Evolutionary conservation across 2,329 filamentous ascomycete genomes (phyloP).

Genomic region (Colletotrichum filicis): DNA sequence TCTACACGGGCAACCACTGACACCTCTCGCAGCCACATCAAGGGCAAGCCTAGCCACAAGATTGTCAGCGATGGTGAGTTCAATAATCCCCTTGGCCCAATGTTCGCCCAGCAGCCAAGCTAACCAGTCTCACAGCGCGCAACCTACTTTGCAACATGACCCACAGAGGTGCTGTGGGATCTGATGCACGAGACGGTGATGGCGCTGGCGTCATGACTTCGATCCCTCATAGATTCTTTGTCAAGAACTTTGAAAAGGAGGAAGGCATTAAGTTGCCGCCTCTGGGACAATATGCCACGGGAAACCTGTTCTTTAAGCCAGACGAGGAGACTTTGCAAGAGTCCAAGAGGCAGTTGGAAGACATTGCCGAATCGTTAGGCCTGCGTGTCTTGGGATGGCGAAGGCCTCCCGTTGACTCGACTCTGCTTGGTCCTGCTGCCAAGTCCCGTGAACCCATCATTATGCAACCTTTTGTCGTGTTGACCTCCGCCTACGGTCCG

Average conservation of each 20-base stretch:
- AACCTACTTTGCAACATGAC: conserved; percentile 99
- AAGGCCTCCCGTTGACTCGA: conserved; percentile 93
- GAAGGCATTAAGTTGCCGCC: conserved; percentile 88
- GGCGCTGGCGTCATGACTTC: conserved; percentile 99
- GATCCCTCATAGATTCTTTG: conserved; percentile 97
- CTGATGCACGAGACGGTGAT: conserved; percentile 96
- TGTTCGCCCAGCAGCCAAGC: not conserved
- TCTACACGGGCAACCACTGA: conserved; percentile 36
- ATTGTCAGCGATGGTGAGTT: conserved; percentile 95
- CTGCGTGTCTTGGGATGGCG: conserved; percentile 96
- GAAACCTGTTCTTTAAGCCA: conserved; percentile 99
- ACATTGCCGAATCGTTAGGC: conserved; percentile 87
- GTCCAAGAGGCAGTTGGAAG: conserved; percentile 93
- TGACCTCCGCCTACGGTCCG: conserved; percentile 84
- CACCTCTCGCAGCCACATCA: conserved; percentile 79
- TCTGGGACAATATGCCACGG: conserved; percentile 93
- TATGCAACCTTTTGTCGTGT: conserved; percentile 93
- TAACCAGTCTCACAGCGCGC: conserved; percentile 67
- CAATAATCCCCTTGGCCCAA: conserved; percentile 44
- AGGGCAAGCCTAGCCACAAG: conserved; percentile 96
- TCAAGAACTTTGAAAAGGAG: conserved; percentile 97
- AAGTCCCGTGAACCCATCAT: conserved; percentile 95
- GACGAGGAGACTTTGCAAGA: conserved; percentile 89
- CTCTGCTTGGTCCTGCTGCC: conserved; percentile 90
- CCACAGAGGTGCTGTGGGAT: conserved; percentile 97